Evolutionary conservation across 257 asterid species (phyloP).

Genomic region (Nicotiana otophora): DNA sequence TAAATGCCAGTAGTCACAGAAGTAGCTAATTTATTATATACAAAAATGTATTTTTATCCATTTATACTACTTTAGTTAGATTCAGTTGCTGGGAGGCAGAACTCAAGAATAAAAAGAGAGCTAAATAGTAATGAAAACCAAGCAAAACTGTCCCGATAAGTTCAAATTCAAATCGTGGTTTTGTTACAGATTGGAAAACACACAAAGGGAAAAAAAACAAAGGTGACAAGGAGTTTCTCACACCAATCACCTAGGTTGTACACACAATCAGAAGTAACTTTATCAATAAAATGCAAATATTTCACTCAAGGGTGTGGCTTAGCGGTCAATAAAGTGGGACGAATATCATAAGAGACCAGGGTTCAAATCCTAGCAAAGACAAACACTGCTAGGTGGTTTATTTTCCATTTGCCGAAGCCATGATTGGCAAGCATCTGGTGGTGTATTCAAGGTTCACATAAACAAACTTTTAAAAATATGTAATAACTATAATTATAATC

Average conservation of each 20-base stretch:
- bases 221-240: neutral
- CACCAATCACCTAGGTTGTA: constrained; percentile 1
- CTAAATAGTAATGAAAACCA: neutral
- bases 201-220: neutral
- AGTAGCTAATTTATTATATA: neutral
- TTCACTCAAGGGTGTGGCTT: neutral
- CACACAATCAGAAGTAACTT: neutral
- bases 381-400: neutral
- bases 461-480: too few relatives aligned
- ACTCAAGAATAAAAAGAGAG: neutral
- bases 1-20: neutral
- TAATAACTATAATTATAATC: too few relatives aligned
- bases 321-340: neutral
- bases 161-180: neutral
- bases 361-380: neutral
- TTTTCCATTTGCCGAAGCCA: neutral
- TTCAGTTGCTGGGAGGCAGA: neutral
- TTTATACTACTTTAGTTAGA: neutral
- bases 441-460: neutral
- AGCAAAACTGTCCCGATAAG: neutral
- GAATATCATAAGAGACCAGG: neutral
- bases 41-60: too few relatives aligned
- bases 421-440: neutral
- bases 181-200: neutral
- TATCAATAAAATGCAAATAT: neutral